These are phyloP conservation scores for Xerocomellus dryophilus DNA, from an alignment of 768 basidiomycete genomes.

Conservation along the genomic window DNA sequence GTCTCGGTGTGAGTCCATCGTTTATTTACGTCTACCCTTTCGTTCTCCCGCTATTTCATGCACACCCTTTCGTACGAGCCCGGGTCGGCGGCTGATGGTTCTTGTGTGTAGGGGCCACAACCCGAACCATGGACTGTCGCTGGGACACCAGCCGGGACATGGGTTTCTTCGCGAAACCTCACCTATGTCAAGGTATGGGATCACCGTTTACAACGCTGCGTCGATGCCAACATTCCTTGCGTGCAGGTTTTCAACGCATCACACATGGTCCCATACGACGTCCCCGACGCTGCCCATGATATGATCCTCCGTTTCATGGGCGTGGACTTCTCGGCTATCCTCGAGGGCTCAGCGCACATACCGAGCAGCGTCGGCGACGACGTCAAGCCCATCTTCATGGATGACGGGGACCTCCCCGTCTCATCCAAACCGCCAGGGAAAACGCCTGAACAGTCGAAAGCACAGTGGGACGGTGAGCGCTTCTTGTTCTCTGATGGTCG, in stretches of 20 bases:
- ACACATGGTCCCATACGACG: constrained; percentile 92
- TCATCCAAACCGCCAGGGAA: constrained; percentile 43
- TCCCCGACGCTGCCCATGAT: constrained; percentile 86
- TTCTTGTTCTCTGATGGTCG: background rate
- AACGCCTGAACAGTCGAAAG: constrained; percentile 73
- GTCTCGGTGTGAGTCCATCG: constrained; percentile 66
- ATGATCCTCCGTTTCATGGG: constrained; percentile 99
- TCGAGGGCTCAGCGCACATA: constrained; percentile 76
- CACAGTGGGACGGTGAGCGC: constrained; percentile 83
- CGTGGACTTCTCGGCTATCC: constrained; percentile 78
- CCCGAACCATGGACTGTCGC: constrained; percentile 76
- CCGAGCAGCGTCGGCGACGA: constrained; percentile 76
- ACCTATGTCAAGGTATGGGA: constrained; percentile 81
- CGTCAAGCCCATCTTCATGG: constrained; percentile 61
- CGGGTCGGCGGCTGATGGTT: background rate
- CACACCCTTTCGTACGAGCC: background rate
- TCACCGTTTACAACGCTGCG: background rate
- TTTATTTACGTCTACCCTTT: background rate
- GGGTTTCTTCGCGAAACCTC: constrained; percentile 85
- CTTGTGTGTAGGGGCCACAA: constrained; percentile 50
- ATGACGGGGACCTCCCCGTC: constrained; percentile 39
- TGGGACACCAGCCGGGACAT: constrained; percentile 77
- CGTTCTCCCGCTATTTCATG: background rate
- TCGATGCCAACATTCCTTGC: background rate
- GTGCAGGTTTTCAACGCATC: constrained; percentile 84